Conservation (phyloP, 306 rosid species). For the Castanopsis chinensis region DNA sequence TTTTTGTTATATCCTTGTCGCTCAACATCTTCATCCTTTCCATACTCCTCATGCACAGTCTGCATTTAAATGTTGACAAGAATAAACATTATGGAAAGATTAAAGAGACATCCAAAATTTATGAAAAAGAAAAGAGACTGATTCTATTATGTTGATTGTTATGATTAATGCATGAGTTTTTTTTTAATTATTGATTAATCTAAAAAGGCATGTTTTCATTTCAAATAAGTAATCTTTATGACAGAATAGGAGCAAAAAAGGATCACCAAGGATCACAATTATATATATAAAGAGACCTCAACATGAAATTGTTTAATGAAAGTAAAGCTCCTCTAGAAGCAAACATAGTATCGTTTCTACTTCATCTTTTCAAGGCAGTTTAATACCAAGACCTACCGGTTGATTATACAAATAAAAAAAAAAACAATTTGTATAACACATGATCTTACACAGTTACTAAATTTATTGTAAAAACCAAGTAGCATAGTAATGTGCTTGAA, state of each 20-base stretch:
- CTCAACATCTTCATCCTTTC: slow-evolving; percentile 20
- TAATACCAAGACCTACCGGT: too few relatives aligned
- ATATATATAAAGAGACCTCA: not conserved
- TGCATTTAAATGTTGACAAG: not conserved
- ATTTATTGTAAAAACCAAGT: too few relatives aligned
- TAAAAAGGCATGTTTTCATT: not conserved
- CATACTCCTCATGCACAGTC: slow-evolving; percentile 17
- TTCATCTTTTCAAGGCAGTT: too few relatives aligned
- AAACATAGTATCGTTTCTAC: not conserved
- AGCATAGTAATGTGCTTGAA: too few relatives aligned
- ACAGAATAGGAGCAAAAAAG: not conserved
- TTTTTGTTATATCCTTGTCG: slow-evolving; percentile 27
- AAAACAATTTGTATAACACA: too few relatives aligned
- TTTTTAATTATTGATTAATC: not conserved
- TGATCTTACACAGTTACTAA: too few relatives aligned
- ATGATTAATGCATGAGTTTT: not conserved
- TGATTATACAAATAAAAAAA: too few relatives aligned
- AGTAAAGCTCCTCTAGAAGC: not conserved
- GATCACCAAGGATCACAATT: not conserved
- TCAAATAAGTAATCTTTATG: not conserved
- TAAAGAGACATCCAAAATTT: not conserved
- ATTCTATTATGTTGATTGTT: not conserved
- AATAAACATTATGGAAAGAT: not conserved
- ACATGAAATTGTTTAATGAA: not conserved
- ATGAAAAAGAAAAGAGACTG: not conserved